Base-by-base conservation (phyloP, 495 filamentous ascomycete genomes). In the Pseudoneurospora amorphoporcata region DNA sequence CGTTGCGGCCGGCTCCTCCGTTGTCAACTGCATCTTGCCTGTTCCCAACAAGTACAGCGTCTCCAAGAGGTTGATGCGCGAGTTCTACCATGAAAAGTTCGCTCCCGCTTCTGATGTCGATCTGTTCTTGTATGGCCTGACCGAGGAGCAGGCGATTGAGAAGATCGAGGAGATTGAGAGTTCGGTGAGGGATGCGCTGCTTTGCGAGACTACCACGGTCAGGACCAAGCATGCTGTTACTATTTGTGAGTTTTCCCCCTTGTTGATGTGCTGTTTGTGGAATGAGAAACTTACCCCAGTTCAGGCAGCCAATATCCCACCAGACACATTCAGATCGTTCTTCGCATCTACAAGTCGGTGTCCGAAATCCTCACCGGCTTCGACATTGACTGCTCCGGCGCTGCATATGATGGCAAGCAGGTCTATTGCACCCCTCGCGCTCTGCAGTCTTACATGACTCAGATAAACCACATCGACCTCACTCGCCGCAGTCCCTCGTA, bases 211-310 rank as follows among this genome's bases (percentile, higher is more conserved):
- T 3, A 94, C 91, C 0, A 90, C 90, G 0, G 86, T 95, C 42
- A 84, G 93, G 14, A 95, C 92, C 23, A 94, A 93, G 81, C 90
- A 96, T 77, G 89, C 92, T 23, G 88, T 96, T 74, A 96, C 92
- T 0, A 94, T 96, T 74, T 84, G 82, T 84, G 72, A 72, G 77
- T 75, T 39, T 14, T 37, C 39, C 14, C 39, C 14, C 58, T 8
- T 32, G 7, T 14, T 9, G 40, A 53, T 8, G 29, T 29, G 10
- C 47, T 72, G 23, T 1, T 23, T 23, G 47, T 69, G 43, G 17
- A 19, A 47, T 47, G 8, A 47, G 19, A 73, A 41, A 29, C 39
- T 32, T 72, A 53, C 70, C 29, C 47, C 47, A 29, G 19, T 58
- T 14, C 19, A 83, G 91, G 87, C 58, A 90, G 88, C 40, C 91